Conservation (phyloP, 192 early-diverging fungal species). For the Gryganskiella cystojenkinii region DNA sequence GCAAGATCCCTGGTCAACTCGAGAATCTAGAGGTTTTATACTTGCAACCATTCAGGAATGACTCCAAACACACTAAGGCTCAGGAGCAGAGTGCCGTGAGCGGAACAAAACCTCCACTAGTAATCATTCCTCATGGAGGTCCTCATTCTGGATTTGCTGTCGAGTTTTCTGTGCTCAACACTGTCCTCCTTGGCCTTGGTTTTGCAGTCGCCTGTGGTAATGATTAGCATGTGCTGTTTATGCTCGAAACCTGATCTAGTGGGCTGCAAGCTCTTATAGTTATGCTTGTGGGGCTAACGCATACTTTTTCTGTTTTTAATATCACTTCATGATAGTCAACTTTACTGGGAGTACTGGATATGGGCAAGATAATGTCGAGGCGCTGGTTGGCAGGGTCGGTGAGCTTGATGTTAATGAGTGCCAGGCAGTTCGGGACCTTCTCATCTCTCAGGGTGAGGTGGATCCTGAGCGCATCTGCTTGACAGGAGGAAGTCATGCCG, state of each 20-base stretch:
- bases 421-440: conserved; percentile 55
- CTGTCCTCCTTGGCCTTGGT: conserved; percentile 66
- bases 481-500: conserved; percentile 80
- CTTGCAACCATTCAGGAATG: conserved; percentile 29
- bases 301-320: too few relatives aligned
- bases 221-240: too few relatives aligned
- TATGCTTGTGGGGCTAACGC: too few relatives aligned
- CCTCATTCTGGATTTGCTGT: conserved; percentile 71
- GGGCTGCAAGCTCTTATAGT: too few relatives aligned
- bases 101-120: conserved; percentile 60
- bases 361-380: conserved; percentile 73
- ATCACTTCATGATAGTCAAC: conserved; percentile 71
- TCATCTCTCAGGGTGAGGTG: conserved; percentile 51
- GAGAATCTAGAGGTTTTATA: conserved; percentile 51
- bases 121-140: conserved; percentile 85
- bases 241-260: too few relatives aligned
- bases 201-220: conserved; percentile 63
- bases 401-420: conserved; percentile 75
- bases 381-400: conserved; percentile 73
- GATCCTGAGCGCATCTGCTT: conserved; percentile 64
- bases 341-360: conserved; percentile 84
- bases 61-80: conserved; percentile 1
- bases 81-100: conserved; percentile 24
- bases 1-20: conserved; percentile 40
- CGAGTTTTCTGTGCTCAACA: conserved; percentile 57